phyloP scores from a whole-genome alignment of 768 basidiomycete genomes.

The Termitomyces heimii region DNA sequence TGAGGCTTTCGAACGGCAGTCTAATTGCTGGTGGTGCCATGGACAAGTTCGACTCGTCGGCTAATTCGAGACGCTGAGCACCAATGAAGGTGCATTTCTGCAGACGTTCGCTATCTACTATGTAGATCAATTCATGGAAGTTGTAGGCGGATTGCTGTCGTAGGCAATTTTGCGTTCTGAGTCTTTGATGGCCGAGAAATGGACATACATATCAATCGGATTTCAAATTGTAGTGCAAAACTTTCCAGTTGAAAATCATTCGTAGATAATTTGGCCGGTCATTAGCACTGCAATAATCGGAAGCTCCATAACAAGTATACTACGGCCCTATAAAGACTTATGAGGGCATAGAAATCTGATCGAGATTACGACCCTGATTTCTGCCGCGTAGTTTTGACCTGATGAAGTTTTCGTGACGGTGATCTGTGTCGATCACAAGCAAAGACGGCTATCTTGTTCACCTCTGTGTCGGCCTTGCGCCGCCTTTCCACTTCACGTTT shows the following conservation, averaged over 20 bases:
- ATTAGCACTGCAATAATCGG: not conserved
- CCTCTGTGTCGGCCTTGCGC: slow-evolving; percentile 20
- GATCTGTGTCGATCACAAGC: slow-evolving; percentile 2
- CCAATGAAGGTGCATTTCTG: not conserved
- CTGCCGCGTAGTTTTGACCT: slow-evolving; percentile 8
- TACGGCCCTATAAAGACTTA: not conserved
- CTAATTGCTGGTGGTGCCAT: not conserved
- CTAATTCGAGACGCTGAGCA: too few species aligned
- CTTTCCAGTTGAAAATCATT: too few species aligned
- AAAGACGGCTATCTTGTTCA: slow-evolving; percentile 12
- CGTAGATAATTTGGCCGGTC: too few species aligned
- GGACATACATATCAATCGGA: not conserved
- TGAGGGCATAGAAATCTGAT: not conserved
- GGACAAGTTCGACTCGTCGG: not conserved
- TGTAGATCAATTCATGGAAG: not conserved
- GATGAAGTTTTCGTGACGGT: slow-evolving; percentile 22
- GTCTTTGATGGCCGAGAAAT: not conserved
- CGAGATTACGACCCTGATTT: not conserved
- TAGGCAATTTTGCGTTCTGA: not conserved
- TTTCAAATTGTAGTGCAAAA: not conserved
- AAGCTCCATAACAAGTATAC: not conserved
- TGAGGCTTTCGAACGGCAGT: not conserved
- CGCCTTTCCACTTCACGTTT: slow-evolving; percentile 5
- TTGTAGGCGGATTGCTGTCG: not conserved
- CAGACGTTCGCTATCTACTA: not conserved